Evolutionary conservation across 164 flowering plant species (phyloP).

Genomic region (Annona cherimola): DNA sequence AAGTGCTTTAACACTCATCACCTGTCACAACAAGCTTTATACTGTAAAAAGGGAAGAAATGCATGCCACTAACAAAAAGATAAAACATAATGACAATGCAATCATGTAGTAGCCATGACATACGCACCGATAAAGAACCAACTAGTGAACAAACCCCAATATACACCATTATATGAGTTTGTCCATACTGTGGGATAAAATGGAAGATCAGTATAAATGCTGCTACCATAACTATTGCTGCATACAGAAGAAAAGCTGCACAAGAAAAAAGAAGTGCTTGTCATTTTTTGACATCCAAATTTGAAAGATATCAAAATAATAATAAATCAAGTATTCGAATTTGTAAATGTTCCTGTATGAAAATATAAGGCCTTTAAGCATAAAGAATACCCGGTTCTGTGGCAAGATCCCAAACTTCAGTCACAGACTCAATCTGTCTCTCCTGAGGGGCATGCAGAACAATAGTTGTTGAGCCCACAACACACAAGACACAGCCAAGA

Average conservation of each 20-base stretch:
- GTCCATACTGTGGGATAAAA: conserved; percentile 64
- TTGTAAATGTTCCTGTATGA: not conserved
- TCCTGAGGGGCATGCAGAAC: conserved; percentile 94
- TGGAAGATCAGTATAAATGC: conserved; percentile 47
- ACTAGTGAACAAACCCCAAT: conserved; percentile 78
- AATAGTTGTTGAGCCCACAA: conserved; percentile 89
- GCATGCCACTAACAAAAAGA: not conserved
- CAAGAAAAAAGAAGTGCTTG: conserved; percentile 1
- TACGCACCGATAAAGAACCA: conserved; percentile 65
- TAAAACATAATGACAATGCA: too few species aligned
- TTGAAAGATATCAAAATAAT: not conserved
- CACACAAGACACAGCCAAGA: conserved; percentile 85
- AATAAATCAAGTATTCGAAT: not conserved
- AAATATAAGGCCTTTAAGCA: not conserved
- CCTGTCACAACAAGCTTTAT: conserved; percentile 29
- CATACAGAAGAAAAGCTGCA: conserved; percentile 71
- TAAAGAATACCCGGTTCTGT: conserved; percentile 71
- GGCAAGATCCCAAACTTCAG: conserved; percentile 90
- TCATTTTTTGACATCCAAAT: not conserved
- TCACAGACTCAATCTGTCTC: conserved; percentile 70
- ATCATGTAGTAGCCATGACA: not conserved
- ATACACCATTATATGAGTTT: conserved; percentile 71
- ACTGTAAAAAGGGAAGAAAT: not conserved
- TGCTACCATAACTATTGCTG: conserved; percentile 45
- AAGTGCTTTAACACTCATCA: conserved; percentile 66